Evolutionary conservation across 1,139 yeast genomes (phyloP), one percentile per base, ranked within the genome.

Genomic region (Magnusiomyces sp.): DNA sequence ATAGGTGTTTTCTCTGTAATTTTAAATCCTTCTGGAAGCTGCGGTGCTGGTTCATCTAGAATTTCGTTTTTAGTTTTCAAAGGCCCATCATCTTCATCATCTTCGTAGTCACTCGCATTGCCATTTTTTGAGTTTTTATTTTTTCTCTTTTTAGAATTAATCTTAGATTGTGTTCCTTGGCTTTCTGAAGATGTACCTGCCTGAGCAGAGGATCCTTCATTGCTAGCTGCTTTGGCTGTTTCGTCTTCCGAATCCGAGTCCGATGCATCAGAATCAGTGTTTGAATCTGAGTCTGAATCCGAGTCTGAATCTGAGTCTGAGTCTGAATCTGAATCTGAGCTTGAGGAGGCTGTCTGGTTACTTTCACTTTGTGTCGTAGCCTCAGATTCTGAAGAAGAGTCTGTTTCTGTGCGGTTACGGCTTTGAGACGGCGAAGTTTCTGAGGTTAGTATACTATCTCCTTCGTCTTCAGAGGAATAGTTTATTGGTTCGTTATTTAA

Each of bases 21-120:
- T 6, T 59, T 61, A 56, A 82, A 85, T 52, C 75, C 83, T n/a
- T 73, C 78, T 0, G 96, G 95, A 1, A 90, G 67, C 9, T 70
- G 65, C 0, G 87, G 85, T 0, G 89, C 84, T 1, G 71, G 71
- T 58, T 83, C 95, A 50, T 87, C 87, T 0, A 69, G 57, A 1
- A 81, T 65, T 63, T 92, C 98, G 61, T 92, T 84, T 54, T 79
- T 81, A 0, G 97, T 88, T 43, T 72, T 67, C 19, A 90, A 83
- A 0, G 95, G 95, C 1, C 76, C 80, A 49, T 56, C 55, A 49
- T 56, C 54, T n/a, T 56, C 54, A 47, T 64, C 58, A 48, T 56
- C 55, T 5, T 48, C 52, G 7, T 47, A 50, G 13, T 23, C 43
- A 19, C 40, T 50, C 1, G 53, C 49, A 17, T 59, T 61, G 31